Percentiles rank a stretch among this genome's conserved stretches.
Evolutionary conservation across 805 yeast species (phyloP).

Genomic region (Pichia nanzhaoensis): DNA sequence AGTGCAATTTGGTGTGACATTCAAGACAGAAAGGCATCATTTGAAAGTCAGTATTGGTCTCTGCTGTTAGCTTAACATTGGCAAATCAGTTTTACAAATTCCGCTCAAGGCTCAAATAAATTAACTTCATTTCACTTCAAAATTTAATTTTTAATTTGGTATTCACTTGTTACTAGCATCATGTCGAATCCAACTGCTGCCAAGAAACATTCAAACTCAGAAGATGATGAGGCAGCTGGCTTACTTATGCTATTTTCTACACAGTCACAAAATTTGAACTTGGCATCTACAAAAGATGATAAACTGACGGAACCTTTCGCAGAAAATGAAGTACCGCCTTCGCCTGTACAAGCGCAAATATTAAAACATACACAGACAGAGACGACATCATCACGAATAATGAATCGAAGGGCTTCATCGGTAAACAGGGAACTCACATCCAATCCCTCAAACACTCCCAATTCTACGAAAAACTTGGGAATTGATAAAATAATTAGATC

Average conservation of each 20-base stretch:
- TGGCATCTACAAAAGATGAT: neutral
- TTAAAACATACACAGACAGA: neutral
- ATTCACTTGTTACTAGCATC: neutral
- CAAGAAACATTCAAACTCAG: neutral
- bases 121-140: no score
- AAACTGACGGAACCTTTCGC: neutral
- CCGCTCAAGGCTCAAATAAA: no score
- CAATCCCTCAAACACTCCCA: neutral
- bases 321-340: neutral
- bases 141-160: no score
- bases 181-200: neutral
- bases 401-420: neutral
- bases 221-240: conserved; percentile 35
- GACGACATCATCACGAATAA: no score
- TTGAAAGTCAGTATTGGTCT: no score
- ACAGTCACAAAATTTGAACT: conserved; percentile 20
- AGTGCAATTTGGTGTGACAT: no score
- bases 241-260: conserved; percentile 33
- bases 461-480: neutral
- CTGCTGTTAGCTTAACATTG: no score
- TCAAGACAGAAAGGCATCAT: no score
- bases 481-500: conserved; percentile 24
- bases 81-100: no score
- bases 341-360: neutral
- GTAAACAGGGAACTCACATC: neutral